Conservation (phyloP, 2,329 filamentous ascomycete species). For the Ophiostoma sp. region DNA sequence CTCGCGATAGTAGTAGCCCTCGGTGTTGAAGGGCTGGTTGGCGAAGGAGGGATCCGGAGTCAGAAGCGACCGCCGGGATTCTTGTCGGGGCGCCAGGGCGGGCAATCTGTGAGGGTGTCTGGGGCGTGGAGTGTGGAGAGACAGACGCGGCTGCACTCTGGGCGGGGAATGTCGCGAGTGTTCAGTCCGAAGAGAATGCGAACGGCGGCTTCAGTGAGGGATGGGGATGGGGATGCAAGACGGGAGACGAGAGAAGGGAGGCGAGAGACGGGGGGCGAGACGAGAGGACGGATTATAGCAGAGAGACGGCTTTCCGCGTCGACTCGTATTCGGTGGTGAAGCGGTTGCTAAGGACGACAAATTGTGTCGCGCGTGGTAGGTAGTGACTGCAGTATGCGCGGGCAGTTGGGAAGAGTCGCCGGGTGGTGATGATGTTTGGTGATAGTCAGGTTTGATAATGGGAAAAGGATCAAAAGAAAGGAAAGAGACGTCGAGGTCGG, state of each 20-base stretch:
- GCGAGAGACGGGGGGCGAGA: background rate
- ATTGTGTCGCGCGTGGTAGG: background rate
- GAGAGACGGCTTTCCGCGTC: background rate
- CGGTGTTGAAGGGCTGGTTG: slow-evolving; percentile 32
- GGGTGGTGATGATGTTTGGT: background rate
- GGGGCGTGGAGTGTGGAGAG: background rate
- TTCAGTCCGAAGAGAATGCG: no score
- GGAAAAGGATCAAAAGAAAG: background rate
- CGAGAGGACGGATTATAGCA: background rate
- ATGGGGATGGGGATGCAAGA: background rate
- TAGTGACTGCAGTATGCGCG: background rate
- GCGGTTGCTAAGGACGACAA: no score
- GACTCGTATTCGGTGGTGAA: background rate
- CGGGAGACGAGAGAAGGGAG: background rate
- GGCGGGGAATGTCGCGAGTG: background rate
- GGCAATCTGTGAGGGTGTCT: slow-evolving; percentile 30
- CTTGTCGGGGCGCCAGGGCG: slow-evolving; percentile 44
- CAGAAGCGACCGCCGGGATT: slow-evolving; percentile 43
- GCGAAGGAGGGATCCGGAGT: slow-evolving; percentile 35
- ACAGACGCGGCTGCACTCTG: slow-evolving; percentile 1
- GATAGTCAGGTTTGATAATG: background rate
- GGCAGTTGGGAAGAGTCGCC: background rate
- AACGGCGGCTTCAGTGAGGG: background rate
- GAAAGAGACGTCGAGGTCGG: background rate
- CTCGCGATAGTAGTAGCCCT: slow-evolving; percentile 34